A percentile compares a stretch with the other conserved stretches of the same genome.
phyloP scores from a whole-genome alignment of 2,329 filamentous ascomycete species.

The Aspergillus intermedius region DNA sequence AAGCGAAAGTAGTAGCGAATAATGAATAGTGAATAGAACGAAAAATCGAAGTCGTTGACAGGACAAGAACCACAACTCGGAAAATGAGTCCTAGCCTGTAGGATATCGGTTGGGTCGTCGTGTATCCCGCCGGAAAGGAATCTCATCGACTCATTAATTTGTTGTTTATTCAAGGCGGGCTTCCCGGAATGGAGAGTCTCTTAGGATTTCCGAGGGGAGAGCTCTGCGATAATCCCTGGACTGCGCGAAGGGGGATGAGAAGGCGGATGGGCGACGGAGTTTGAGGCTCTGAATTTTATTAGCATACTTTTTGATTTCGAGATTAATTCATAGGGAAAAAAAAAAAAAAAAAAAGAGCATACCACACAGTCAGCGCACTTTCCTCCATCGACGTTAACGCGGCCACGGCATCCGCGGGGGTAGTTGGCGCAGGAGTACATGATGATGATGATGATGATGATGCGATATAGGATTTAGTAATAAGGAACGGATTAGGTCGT shows the following conservation, averaged over 20 bases:
- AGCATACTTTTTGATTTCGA: background rate
- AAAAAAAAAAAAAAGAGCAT: constrained; percentile 20
- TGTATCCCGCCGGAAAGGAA: background rate
- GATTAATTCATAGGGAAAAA: background rate
- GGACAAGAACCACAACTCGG: constrained; percentile 1
- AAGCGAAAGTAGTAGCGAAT: constrained; percentile 3
- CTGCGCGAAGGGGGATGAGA: constrained; percentile 36
- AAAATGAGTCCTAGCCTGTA: constrained; percentile 10
- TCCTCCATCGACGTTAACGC: constrained; percentile 36
- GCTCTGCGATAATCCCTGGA: constrained; percentile 32
- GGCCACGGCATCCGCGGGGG: constrained; percentile 42
- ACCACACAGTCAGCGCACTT: constrained; percentile 42
- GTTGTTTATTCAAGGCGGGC: constrained; percentile 1
- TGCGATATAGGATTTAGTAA: constrained; percentile 6
- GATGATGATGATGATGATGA: constrained; percentile 41
- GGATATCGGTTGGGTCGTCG: constrained; percentile 2
- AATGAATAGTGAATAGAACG: constrained; percentile 2
- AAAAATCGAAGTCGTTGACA: background rate
- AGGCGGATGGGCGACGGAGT: constrained; percentile 32
- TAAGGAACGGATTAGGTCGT: background rate
- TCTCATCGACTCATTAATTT: background rate
- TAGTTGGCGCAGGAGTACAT: constrained; percentile 46
- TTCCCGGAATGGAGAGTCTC: constrained; percentile 20
- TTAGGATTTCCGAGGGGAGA: constrained; percentile 28
- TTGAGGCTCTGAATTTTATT: constrained; percentile 23